These are phyloP conservation scores for Garcia nutans DNA, from an alignment of 345 rosid genomes.

Conservation along the genomic window DNA sequence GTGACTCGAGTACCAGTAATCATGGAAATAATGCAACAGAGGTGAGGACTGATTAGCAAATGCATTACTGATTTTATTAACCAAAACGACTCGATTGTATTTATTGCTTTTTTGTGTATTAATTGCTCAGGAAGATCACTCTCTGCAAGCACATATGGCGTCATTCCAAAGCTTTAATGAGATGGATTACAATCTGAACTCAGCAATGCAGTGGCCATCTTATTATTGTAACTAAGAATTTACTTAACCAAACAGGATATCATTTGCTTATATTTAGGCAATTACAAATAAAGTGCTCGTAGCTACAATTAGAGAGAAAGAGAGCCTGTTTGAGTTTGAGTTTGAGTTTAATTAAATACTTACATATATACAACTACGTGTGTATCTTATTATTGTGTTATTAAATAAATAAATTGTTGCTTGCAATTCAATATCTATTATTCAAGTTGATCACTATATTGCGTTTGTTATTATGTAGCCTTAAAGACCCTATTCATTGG, in stretches of 20 bases:
- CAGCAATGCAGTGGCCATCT: background rate
- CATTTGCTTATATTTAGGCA: background rate
- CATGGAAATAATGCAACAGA: background rate
- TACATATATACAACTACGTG: no score
- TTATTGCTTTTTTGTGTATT: background rate
- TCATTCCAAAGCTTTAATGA: background rate
- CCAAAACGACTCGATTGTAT: no score
- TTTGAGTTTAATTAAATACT: no score
- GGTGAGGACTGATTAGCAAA: background rate
- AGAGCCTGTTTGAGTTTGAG: no score
- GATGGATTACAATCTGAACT: slow-evolving; percentile 4
- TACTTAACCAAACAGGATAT: no score
- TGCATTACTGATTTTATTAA: background rate
- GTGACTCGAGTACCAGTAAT: background rate
- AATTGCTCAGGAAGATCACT: background rate
- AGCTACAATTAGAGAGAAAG: background rate
- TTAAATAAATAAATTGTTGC: no score
- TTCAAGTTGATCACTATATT: no score
- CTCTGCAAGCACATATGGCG: slow-evolving; percentile 1
- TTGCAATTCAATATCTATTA: no score
- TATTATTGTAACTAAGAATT: background rate
- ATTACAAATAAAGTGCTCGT: background rate
- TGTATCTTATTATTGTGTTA: no score
- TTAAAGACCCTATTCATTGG: no score
- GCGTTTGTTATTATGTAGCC: no score